Evolutionary conservation across 306 rosid species (phyloP).

Genomic region (Ormosia semicastrata): DNA sequence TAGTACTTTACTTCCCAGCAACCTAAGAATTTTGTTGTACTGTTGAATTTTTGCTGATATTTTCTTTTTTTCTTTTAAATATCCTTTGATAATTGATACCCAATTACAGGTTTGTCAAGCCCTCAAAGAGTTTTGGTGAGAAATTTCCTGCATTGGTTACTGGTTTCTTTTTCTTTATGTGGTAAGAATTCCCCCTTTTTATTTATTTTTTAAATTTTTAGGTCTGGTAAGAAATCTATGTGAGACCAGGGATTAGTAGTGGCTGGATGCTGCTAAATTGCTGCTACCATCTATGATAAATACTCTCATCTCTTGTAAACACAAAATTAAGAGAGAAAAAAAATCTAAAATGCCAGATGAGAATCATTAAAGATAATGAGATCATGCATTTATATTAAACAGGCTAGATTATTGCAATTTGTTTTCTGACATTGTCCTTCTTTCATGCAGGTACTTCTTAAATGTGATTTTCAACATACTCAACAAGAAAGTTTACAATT

Average conservation of each 20-base stretch:
- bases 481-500: constrained; percentile 79
- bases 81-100: background rate
- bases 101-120: constrained; percentile 36
- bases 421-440: constrained; percentile 10
- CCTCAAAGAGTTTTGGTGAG: constrained; percentile 52
- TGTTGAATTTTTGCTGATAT: background rate
- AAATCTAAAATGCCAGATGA: background rate
- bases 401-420: background rate
- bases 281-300: background rate
- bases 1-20: background rate
- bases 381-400: background rate
- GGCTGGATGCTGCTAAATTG: background rate
- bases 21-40: background rate
- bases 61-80: background rate
- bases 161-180: constrained; percentile 80
- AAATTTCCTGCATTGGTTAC: constrained; percentile 61
- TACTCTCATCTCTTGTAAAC: background rate
- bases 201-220: background rate
- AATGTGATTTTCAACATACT: constrained; percentile 84
- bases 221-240: background rate
- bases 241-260: background rate
- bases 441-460: constrained; percentile 60
- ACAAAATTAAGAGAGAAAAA: background rate
- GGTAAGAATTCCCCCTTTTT: constrained; percentile 36
- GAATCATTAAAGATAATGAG: background rate